A percentile compares a stretch with the other conserved stretches of the same genome.
These are phyloP conservation scores for Paraphaeosphaeria minitans DNA, from an alignment of 2,329 filamentous ascomycete species.

Conservation along the genomic window DNA sequence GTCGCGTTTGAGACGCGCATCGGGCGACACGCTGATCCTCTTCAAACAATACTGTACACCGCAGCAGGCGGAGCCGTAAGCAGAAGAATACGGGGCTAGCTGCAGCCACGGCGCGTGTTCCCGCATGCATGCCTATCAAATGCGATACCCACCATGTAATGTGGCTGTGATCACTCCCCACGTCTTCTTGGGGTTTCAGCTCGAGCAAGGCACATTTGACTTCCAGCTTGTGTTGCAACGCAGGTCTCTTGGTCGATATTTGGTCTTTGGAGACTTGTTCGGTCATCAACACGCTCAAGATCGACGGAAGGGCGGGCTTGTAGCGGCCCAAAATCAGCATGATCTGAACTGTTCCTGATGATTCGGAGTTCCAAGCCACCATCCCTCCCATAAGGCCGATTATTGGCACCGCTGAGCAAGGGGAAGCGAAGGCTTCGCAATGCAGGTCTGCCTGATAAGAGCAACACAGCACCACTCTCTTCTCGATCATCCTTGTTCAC, in stretches of 20 bases:
- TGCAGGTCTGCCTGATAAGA: conserved; percentile 13
- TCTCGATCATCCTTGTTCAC: not conserved
- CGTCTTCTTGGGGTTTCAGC: not conserved
- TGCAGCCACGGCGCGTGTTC: not conserved
- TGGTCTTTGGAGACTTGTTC: not conserved
- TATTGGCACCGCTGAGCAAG: not conserved
- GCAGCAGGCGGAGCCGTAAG: not conserved
- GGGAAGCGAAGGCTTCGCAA: not conserved
- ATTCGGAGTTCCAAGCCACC: not conserved
- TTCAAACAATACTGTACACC: not conserved
- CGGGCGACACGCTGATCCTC: no score
- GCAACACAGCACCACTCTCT: conserved; percentile 13
- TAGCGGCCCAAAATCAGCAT: not conserved
- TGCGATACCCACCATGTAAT: not conserved
- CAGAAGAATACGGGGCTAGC: not conserved
- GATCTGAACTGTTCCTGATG: not conserved
- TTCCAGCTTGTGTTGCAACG: not conserved
- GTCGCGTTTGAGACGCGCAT: no score
- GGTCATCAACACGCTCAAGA: not conserved
- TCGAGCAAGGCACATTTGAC: not conserved
- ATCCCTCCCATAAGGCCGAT: not conserved
- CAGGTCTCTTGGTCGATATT: not conserved
- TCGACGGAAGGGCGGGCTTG: not conserved
- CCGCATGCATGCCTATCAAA: not conserved
- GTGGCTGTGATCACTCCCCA: not conserved